Evolutionary conservation across 305 asterid species (phyloP), one percentile per base, ranked within the genome.

Genomic region (Salvia sclarea): DNA sequence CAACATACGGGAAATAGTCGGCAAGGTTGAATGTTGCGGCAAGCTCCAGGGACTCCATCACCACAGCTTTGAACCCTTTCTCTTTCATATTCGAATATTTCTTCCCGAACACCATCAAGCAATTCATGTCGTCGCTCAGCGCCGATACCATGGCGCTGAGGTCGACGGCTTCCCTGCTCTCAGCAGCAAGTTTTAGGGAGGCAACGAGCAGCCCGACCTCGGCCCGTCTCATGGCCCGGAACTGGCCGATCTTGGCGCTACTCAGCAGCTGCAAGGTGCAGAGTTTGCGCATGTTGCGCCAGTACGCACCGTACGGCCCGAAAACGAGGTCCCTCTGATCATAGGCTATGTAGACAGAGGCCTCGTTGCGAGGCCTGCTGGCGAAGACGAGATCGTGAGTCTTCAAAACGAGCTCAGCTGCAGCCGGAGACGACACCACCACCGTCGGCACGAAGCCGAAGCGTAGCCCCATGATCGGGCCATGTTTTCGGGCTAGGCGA

Each of bases 301-400:
- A 83, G 21, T 71, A 76, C 3, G 78, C 59, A 40, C 80, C 75
- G 63, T 81, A 77, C 3, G 47, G 54, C 33, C 67, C 75, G 20
- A 66, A 66, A 5, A 5, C 60, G 20, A 80, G 0, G 63, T 66
- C 14, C 20, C 43, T 70, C 58, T 73, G 74, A 10, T 33, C 64
- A 12, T 73, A 69, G 50, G 14, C 0, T 1, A 78, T 25, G 30
- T 25, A 25, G 2, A 25, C 4, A 2, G 41, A 0, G n/a, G 74
- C 77, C 0, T 56, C 70, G 12, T 10, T 61, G 7, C 0, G 37
- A 3, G 85, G 81, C 48, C 83, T 40, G 73, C 67, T 76, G 22
- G 80, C 79, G 54, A 82, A 82, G 12, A 68, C 65, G 10, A 41
- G 75, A n/a, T 82, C 86, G 6, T 82, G 79, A 5, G 82, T 76